Conservation (phyloP, 2,329 filamentous ascomycete species). For the Hymenoscyphus scutula region DNA sequence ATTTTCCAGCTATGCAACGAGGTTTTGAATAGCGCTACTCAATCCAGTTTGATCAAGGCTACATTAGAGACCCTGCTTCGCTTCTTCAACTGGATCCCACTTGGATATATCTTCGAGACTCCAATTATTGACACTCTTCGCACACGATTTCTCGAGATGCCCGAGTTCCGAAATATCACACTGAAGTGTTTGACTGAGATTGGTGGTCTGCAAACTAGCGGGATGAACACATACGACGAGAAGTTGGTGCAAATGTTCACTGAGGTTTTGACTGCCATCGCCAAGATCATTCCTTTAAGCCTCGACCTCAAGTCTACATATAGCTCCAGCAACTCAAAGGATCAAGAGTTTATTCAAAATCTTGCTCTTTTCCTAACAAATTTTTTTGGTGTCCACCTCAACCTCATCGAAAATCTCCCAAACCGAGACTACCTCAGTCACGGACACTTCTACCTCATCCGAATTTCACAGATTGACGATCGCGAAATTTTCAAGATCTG, state of each 20-base stretch:
- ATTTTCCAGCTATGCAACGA: slow-evolving; percentile 98
- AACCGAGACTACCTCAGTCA: slow-evolving; percentile 94
- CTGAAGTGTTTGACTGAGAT: slow-evolving; percentile 97
- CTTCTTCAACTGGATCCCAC: slow-evolving; percentile 98
- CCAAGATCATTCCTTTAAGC: slow-evolving; percentile 86
- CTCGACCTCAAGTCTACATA: slow-evolving; percentile 92
- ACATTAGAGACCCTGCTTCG: slow-evolving; percentile 92
- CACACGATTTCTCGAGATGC: slow-evolving; percentile 86
- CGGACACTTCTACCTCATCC: slow-evolving; percentile 95
- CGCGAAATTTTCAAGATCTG: slow-evolving; percentile 99
- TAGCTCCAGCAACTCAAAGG: slow-evolving; percentile 82
- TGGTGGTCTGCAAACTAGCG: slow-evolving; percentile 83
- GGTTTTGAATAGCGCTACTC: slow-evolving; percentile 84
- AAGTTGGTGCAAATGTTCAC: slow-evolving; percentile 98
- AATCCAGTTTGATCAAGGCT: slow-evolving; percentile 88
- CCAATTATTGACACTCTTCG: slow-evolving; percentile 91
- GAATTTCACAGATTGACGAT: slow-evolving; percentile 98
- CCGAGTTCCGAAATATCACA: slow-evolving; percentile 95
- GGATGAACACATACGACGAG: slow-evolving; percentile 78
- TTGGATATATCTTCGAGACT: slow-evolving; percentile 98
- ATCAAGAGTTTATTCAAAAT: slow-evolving; percentile 98
- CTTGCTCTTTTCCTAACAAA: slow-evolving; percentile 93
- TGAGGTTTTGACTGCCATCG: slow-evolving; percentile 87
- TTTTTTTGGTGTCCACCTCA: slow-evolving; percentile 92
- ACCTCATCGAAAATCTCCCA: slow-evolving; percentile 89